Evolutionary conservation across 2,329 filamentous ascomycete genomes (phyloP).

Genomic region (Colletotrichum australisinense): DNA sequence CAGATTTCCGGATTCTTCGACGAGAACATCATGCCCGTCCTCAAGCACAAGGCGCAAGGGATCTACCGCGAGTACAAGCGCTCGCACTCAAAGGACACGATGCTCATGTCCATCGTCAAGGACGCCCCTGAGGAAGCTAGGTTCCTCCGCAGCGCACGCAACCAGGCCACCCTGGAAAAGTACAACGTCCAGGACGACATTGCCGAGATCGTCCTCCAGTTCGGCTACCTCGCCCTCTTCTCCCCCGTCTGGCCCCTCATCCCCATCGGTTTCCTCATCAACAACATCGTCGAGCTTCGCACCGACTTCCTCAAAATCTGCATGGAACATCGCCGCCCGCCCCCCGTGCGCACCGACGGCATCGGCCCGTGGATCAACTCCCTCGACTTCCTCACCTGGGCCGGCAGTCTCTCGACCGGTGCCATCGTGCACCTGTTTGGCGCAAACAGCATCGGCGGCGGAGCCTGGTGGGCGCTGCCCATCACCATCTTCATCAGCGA

Average conservation of each 20-base stretch:
- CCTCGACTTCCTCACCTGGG: constrained; percentile 76
- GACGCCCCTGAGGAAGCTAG: constrained; percentile 72
- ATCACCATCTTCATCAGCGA: constrained; percentile 79
- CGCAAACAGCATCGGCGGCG: constrained; percentile 61
- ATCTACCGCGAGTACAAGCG: constrained; percentile 56
- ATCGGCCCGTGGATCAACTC: constrained; percentile 81
- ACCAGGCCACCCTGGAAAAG: constrained; percentile 73
- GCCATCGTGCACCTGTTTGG: constrained; percentile 81
- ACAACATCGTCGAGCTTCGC: constrained; percentile 82
- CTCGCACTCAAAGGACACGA: constrained; percentile 50
- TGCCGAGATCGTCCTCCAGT: constrained; percentile 79
- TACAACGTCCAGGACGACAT: constrained; percentile 82
- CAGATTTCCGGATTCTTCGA: constrained; percentile 79
- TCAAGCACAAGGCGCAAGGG: constrained; percentile 68
- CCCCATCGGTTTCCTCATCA: constrained; percentile 77
- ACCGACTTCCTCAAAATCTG: constrained; percentile 84
- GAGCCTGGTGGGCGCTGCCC: constrained; percentile 74
- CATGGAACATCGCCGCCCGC: constrained; percentile 77
- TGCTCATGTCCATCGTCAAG: constrained; percentile 58
- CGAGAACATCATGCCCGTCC: constrained; percentile 76
- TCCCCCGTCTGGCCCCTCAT: constrained; percentile 82
- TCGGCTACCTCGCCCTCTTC: constrained; percentile 80
- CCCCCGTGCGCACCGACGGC: constrained; percentile 75
- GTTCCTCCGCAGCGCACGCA: constrained; percentile 73
- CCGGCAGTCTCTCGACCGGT: constrained; percentile 78